A percentile compares a stretch with the other conserved stretches of the same genome.
These are phyloP conservation scores for Termitomyces titanicus DNA, from an alignment of 768 basidiomycete genomes.

Conservation along the genomic window DNA sequence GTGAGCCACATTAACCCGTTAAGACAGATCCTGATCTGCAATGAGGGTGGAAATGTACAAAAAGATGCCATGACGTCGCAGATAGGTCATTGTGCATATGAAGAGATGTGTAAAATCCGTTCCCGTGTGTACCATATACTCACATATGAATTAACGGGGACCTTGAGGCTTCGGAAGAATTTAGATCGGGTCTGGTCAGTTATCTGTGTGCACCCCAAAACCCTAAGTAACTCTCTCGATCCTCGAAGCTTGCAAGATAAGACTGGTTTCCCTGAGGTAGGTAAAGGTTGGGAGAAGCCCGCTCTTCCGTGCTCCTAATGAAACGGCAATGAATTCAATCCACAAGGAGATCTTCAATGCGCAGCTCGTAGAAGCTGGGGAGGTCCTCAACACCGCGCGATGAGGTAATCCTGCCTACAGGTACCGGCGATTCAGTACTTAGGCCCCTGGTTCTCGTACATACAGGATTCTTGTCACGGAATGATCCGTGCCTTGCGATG, in stretches of 20 bases:
- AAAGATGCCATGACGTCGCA: not conserved
- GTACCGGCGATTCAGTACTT: not conserved
- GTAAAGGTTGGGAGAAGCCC: not conserved
- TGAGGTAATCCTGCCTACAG: not conserved
- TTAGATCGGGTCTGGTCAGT: not conserved
- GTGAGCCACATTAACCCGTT: not conserved
- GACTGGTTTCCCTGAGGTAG: not conserved
- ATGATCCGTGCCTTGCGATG: not conserved
- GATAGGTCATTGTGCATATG: not conserved
- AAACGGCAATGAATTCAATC: conserved; percentile 2
- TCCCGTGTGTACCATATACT: not conserved
- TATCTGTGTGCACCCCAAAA: not conserved
- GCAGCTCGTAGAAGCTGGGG: not conserved
- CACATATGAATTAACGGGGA: conserved; percentile 1
- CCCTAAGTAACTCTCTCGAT: not conserved
- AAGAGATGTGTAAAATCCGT: not conserved
- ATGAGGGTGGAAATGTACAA: conserved; percentile 1
- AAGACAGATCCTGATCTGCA: not conserved
- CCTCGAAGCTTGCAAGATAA: conserved; percentile 5
- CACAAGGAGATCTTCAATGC: conserved; percentile 8
- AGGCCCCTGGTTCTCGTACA: not conserved
- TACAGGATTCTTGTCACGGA: not conserved
- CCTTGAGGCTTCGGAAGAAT: not conserved
- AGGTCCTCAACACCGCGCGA: not conserved
- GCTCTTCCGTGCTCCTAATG: conserved; percentile 7